phyloP scores from a whole-genome alignment of 805 yeast genomes.

The Alloascoidea africana region DNA sequence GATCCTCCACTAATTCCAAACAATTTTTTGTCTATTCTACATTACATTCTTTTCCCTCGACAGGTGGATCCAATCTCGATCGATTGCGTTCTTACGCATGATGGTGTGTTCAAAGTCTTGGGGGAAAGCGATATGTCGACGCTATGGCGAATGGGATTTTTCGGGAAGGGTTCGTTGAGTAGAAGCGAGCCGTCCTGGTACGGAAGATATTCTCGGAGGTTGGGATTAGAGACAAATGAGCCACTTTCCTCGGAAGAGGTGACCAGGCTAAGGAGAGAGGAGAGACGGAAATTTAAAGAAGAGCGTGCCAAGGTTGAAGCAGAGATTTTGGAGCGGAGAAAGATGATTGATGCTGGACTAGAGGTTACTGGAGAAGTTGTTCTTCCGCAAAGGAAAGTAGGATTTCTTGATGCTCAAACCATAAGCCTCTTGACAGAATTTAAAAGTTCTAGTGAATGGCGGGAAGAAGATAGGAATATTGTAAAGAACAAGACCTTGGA shows the following conservation, averaged over 20 bases:
- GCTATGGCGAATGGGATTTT: slow-evolving; percentile 80
- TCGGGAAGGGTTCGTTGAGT: slow-evolving; percentile 83
- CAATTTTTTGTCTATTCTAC: slow-evolving; percentile 53
- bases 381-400: slow-evolving; percentile 7
- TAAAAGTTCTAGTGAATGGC: slow-evolving; percentile 9
- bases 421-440: slow-evolving; percentile 6
- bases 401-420: slow-evolving; percentile 17
- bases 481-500: slow-evolving; percentile 14
- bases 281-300: slow-evolving; percentile 56
- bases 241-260: slow-evolving; percentile 54
- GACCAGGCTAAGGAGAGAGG: slow-evolving; percentile 55
- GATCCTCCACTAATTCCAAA: slow-evolving; percentile 39
- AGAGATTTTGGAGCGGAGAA: slow-evolving; percentile 25
- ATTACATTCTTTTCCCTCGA: slow-evolving; percentile 20
- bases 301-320: slow-evolving; percentile 49
- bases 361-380: slow-evolving; percentile 11
- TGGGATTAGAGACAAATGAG: slow-evolving; percentile 26
- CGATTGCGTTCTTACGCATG: slow-evolving; percentile 7
- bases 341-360: slow-evolving; percentile 20
- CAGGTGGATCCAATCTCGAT: slow-evolving; percentile 7
- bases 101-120: slow-evolving; percentile 18
- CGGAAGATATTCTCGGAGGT: slow-evolving; percentile 42
- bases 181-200: slow-evolving; percentile 91
- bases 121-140: slow-evolving; percentile 28
- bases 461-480: slow-evolving; percentile 23